Base-by-base conservation (phyloP, 371 early-diverging fungal species). In the Rhizopus delemar region DNA sequence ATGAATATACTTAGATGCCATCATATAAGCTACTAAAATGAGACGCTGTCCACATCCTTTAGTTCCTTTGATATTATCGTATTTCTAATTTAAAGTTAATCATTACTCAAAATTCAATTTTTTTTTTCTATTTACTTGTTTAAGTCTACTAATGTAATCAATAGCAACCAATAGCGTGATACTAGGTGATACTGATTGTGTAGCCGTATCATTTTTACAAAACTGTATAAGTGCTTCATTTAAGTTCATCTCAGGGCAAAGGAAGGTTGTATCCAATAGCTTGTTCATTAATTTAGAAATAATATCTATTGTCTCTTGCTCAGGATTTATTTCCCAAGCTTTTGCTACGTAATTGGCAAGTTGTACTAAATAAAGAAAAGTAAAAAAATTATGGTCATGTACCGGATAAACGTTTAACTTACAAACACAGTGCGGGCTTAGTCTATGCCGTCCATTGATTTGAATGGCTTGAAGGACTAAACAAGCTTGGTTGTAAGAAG, bases 1-100 rank as follows among this genome's bases (percentile, higher is more conserved):
- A 38, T 70, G 71, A 55, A 70, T 57, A 34, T 58, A 63, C 28
- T 70, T 70, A 33, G 67, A 56, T 31, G 71, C 67, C 54, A 66
- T 70, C 53, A 66, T 66, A 41, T 66, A 70, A 0, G 71, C 71
- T 1, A 70, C 58, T 45, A 70, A 36, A 36, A 70, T 59, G 5
- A 70, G 41, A 1, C 71, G 63, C 6, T 60, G 60, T 12, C 64
- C 71, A 46, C 71, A 70, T 4, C 71, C 71, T 5, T 49, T 31
- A 11, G 71, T 61, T 1, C 71, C 71, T 59, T 70, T 66, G 12
- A 70, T 58, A 8, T 66, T 45, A 16, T 41, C 31, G 15, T 70
- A 67, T 46, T 46, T 70, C 64, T 50, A 34, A 39, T 11, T 34
- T 46, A 50, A 32, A 7, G 29, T 43, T 41, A 12, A 53, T 39